Conservation (phyloP, 345 rosid species). For the Aquilaria malaccensis region DNA sequence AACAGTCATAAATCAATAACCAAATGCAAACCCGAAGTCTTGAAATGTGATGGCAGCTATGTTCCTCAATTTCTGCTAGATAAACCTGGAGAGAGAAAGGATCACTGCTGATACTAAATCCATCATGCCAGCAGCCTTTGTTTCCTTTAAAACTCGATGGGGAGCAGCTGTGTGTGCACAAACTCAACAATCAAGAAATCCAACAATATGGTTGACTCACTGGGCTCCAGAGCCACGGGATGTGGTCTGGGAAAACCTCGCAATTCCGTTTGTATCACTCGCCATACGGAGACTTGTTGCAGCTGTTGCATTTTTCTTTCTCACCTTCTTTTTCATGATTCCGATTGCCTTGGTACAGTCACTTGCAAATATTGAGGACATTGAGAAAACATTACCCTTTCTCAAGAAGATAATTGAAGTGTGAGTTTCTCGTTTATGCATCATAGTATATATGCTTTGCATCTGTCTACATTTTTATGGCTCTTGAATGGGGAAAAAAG, state of each 20-base stretch:
- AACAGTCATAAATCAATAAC: no score
- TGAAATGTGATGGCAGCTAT: no score
- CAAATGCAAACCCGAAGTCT: no score
- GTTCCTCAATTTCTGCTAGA: conserved; percentile 33
- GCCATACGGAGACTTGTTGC: conserved; percentile 60
- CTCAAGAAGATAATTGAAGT: conserved; percentile 66
- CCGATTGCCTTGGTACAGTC: conserved; percentile 91
- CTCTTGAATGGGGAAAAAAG: no score
- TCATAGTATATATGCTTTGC: no score
- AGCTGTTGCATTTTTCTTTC: conserved; percentile 73
- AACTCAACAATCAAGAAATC: conserved; percentile 87
- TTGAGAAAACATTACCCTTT: conserved; percentile 81
- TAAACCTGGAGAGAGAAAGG: conserved; percentile 52
- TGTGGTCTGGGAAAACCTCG: conserved; percentile 76
- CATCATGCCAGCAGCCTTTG: conserved; percentile 75
- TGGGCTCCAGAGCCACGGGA: conserved; percentile 98
- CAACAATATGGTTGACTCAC: conserved; percentile 82
- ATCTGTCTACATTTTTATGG: no score
- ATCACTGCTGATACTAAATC: conserved; percentile 38
- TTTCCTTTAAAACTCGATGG: conserved; percentile 88
- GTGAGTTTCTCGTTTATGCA: conserved; percentile 34
- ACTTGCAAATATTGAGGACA: conserved; percentile 86
- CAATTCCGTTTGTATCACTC: conserved; percentile 85
- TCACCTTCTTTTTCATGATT: conserved; percentile 94
- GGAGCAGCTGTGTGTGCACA: conserved; percentile 92